Evolutionary conservation across 2,329 filamentous ascomycete species (phyloP).

Genomic region (Cercospora zeina): DNA sequence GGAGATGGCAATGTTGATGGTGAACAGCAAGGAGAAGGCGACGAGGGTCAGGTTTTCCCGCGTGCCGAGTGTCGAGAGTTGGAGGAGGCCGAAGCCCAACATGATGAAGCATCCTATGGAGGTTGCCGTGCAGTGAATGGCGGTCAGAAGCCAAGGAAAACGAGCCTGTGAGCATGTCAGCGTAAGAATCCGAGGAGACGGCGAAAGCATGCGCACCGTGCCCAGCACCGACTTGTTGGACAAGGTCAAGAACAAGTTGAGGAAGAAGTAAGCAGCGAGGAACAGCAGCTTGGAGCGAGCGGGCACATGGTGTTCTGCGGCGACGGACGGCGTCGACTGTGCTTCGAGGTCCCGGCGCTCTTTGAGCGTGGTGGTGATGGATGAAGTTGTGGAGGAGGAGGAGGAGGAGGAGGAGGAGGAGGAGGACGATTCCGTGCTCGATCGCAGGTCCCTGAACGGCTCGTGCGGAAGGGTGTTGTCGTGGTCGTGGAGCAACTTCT

Average conservation of each 20-base stretch:
- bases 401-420: not conserved
- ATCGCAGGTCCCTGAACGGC: slow-evolving; percentile 17
- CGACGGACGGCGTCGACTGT: slow-evolving; percentile 10
- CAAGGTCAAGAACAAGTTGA: slow-evolving; percentile 54
- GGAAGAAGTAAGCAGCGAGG: slow-evolving; percentile 51
- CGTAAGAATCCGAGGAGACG: not conserved
- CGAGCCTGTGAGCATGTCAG: slow-evolving; percentile 46
- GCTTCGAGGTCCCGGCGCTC: slow-evolving; percentile 16
- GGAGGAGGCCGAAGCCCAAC: slow-evolving; percentile 55
- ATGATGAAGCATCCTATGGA: slow-evolving; percentile 57
- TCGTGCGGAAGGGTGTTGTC: slow-evolving; percentile 6
- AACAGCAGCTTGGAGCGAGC: slow-evolving; percentile 31
- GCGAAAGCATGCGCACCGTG: slow-evolving; percentile 36
- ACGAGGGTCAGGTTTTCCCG: slow-evolving; percentile 59
- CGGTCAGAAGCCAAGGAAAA: slow-evolving; percentile 63
- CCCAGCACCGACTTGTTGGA: slow-evolving; percentile 60
- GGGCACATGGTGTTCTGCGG: slow-evolving; percentile 30
- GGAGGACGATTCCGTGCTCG: slow-evolving; percentile 18
- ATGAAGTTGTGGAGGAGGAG: not conserved
- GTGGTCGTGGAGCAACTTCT: slow-evolving; percentile 10
- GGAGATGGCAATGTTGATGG: slow-evolving; percentile 64
- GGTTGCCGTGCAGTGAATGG: slow-evolving; percentile 59
- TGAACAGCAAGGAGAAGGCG: slow-evolving; percentile 62
- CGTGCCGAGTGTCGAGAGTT: slow-evolving; percentile 54
- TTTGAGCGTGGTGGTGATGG: slow-evolving; percentile 6